Evolutionary conservation across 129 eudicot species (phyloP), one percentile per base, ranked within the genome.

Genomic region (Deinandra increscens): DNA sequence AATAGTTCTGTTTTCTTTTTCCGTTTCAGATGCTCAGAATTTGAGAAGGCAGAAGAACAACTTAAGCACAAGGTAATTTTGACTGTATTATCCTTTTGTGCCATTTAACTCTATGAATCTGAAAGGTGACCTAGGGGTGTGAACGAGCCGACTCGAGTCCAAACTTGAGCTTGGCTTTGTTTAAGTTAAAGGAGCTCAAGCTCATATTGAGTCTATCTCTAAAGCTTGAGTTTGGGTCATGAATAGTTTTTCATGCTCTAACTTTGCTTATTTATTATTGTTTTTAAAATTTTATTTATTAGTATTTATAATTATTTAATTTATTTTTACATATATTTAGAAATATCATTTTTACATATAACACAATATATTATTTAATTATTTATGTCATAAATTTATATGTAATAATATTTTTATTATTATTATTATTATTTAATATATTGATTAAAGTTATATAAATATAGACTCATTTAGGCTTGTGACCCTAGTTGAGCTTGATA

Each of bases 51-150:
- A 7, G 84, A 82, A 43, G 71, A 69, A 78, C 86, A 74, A 61
- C 88, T 92, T 37, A 78, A 78, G 12, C 41, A 26, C 36, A 92
- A 77, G 98, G 98, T 92, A 85, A 43, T 49, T 59, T 36, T 45
- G 33, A 23, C 50, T 33, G 72, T 20, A 29, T 44, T 36, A 26
- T 6, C 22, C 3, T 26, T 64, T n/a, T 9, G 17, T 15, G 7
- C 66, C 66, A 13, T 64, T 42, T 82, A 19, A 63, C 23, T 7
- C 13, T 13, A 51, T 56, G 37, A 23, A 26, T 1, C 18, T 56
- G 10, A 56, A 26, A 15, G 56, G 23, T 50, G 56, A 26, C 26
- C 18, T 46, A 4, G 17, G 19, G 17, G 6, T 42, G 46, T 42
- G 10, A 46, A 14, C 6, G 19, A 14, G 0, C 5, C 39, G 39